Percentiles rank a stretch among this genome's conserved stretches.
Conservation (phyloP, 768 basidiomycete genomes). For the Mycena rebaudengoi region DNA sequence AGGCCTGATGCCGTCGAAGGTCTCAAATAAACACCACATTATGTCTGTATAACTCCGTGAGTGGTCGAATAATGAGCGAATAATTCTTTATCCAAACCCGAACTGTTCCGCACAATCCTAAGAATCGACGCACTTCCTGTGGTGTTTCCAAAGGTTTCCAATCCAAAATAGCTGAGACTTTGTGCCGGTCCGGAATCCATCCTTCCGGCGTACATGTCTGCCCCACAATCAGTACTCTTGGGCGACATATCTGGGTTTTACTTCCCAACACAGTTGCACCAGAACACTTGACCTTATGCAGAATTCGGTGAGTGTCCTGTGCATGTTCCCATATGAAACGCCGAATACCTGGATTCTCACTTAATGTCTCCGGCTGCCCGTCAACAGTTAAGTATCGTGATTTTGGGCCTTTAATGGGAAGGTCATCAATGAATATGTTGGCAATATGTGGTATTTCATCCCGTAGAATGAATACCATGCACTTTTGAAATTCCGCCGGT, state of each 20-base stretch:
- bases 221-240: slow-evolving; percentile 33
- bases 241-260: slow-evolving; percentile 38
- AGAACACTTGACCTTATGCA: too few relatives aligned
- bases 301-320: too few relatives aligned
- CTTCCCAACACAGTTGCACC: slow-evolving; percentile 38
- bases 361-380: too few relatives aligned
- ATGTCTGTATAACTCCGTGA: slow-evolving; percentile 25
- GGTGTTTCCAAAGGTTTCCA: slow-evolving; percentile 24
- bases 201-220: slow-evolving; percentile 41
- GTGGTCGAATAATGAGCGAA: slow-evolving; percentile 20
- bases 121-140: slow-evolving; percentile 29
- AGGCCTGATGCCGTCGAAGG: slow-evolving; percentile 30
- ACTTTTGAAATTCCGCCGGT: too few relatives aligned
- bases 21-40: slow-evolving; percentile 37
- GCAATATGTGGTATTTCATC: too few relatives aligned
- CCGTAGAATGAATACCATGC: too few relatives aligned
- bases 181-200: slow-evolving; percentile 31
- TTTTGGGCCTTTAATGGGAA: too few relatives aligned
- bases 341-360: too few relatives aligned
- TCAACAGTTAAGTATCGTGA: too few relatives aligned
- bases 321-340: too few relatives aligned
- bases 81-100: slow-evolving; percentile 31
- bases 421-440: too few relatives aligned
- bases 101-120: slow-evolving; percentile 33
- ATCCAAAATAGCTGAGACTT: slow-evolving; percentile 35